These are phyloP conservation scores for Populus ilicifolia DNA, from an alignment of 345 rosid species.

Conservation along the genomic window DNA sequence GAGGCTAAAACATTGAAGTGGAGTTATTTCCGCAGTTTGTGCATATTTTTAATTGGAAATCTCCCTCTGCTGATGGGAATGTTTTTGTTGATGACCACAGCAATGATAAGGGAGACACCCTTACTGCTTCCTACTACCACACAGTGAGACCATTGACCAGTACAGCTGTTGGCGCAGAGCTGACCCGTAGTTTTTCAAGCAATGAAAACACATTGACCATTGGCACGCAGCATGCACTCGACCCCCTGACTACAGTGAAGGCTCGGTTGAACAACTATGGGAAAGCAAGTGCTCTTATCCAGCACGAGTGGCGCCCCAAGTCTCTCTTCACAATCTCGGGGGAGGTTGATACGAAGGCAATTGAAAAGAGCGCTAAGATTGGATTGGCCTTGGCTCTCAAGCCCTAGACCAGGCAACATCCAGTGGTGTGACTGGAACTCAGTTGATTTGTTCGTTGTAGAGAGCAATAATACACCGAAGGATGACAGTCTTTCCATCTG, in stretches of 20 bases:
- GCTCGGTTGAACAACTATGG: slow-evolving; percentile 88
- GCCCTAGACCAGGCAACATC: slow-evolving; percentile 39
- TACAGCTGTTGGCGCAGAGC: slow-evolving; percentile 96
- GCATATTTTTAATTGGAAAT: not conserved
- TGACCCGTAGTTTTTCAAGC: slow-evolving; percentile 72
- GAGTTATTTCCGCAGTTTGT: not conserved
- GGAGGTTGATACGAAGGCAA: slow-evolving; percentile 82
- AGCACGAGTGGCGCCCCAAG: slow-evolving; percentile 93
- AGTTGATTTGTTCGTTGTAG: slow-evolving; percentile 15
- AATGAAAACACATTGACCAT: slow-evolving; percentile 75
- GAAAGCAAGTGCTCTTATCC: slow-evolving; percentile 78
- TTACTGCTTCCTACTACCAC: slow-evolving; percentile 91
- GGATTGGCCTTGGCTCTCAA: slow-evolving; percentile 86
- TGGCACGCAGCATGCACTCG: slow-evolving; percentile 83
- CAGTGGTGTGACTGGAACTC: slow-evolving; percentile 6
- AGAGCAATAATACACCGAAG: slow-evolving; percentile 31
- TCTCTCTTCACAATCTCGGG: slow-evolving; percentile 85
- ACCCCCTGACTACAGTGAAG: slow-evolving; percentile 85
- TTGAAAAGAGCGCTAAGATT: slow-evolving; percentile 89
- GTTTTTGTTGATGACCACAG: slow-evolving; percentile 30
- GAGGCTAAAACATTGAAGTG: not conserved
- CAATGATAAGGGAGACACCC: slow-evolving; percentile 74
- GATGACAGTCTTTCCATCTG: slow-evolving; percentile 3
- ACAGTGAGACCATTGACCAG: slow-evolving; percentile 66
- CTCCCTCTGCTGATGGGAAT: not conserved